phyloP scores from a whole-genome alignment of 192 early-diverging fungal genomes.

The Chytriomyces hyalinus region DNA sequence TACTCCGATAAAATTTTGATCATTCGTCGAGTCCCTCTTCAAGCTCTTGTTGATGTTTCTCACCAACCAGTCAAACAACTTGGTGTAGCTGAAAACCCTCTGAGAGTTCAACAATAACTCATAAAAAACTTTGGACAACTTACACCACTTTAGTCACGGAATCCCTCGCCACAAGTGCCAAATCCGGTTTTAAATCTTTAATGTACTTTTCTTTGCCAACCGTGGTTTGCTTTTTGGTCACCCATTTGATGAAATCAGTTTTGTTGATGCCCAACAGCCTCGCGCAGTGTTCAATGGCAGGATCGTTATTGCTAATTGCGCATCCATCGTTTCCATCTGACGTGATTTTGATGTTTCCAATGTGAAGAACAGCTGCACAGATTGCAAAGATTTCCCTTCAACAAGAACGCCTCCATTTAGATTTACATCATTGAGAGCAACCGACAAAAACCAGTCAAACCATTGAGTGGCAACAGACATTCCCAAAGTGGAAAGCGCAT shows the following conservation, averaged over 20 bases:
- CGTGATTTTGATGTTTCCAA: constrained; percentile 51
- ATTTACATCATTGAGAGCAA: constrained; percentile 42
- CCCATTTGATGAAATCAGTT: constrained; percentile 69
- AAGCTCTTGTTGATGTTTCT: constrained; percentile 76
- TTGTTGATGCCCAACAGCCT: constrained; percentile 21
- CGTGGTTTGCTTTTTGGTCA: constrained; percentile 77
- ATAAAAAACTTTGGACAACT: constrained; percentile 48
- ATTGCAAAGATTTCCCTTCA: constrained; percentile 26
- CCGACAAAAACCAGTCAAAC: constrained; percentile 46
- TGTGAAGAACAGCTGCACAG: constrained; percentile 32
- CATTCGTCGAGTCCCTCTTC: constrained; percentile 44
- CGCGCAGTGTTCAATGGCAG: constrained; percentile 16
- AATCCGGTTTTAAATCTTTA: constrained; percentile 64
- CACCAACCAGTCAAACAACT: constrained; percentile 89
- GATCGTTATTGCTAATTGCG: constrained; percentile 10
- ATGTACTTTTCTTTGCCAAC: constrained; percentile 65
- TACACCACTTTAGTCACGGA: constrained; percentile 91
- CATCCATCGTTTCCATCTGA: constrained; percentile 8
- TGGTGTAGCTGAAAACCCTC: constrained; percentile 72
- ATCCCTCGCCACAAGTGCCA: constrained; percentile 75
- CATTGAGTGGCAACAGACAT: constrained; percentile 74
- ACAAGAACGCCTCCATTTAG: neutral
- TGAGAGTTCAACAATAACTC: no score
- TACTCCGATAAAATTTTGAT: constrained; percentile 80
- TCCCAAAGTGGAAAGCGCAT: constrained; percentile 78